phyloP scores from a whole-genome alignment of 257 asterid species.

The Solanum bulbocastanum region DNA sequence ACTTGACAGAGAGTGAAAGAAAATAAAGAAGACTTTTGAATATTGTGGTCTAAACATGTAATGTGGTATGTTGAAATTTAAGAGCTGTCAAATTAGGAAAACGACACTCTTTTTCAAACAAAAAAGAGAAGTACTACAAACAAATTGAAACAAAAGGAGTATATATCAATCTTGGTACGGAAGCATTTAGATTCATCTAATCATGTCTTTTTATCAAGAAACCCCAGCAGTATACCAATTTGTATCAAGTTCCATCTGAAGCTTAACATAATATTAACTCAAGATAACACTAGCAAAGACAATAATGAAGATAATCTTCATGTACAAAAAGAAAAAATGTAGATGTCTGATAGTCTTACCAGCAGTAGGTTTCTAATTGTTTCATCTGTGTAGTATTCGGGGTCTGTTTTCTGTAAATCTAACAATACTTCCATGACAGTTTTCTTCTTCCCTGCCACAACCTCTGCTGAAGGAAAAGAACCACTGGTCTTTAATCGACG shows the following conservation, averaged over 20 bases:
- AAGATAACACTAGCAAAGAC: neutral
- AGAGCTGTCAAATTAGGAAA: neutral
- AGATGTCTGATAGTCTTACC: constrained; percentile 6
- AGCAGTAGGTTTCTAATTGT: constrained; percentile 22
- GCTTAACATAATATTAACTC: neutral
- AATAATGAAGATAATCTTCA: neutral
- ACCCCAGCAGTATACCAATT: neutral
- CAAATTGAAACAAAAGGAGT: neutral
- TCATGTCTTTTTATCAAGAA: neutral
- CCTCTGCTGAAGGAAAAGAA: neutral
- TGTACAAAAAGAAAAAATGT: neutral
- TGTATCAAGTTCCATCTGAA: neutral
- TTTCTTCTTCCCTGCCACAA: neutral
- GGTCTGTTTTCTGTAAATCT: constrained; percentile 33
- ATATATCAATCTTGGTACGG: neutral
- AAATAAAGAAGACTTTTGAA: neutral
- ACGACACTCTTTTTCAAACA: neutral
- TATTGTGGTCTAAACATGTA: neutral
- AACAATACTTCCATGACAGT: constrained; percentile 42
- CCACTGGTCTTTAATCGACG: neutral
- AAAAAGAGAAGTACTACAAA: neutral
- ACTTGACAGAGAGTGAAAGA: neutral
- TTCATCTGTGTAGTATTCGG: constrained; percentile 36
- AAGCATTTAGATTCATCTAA: neutral
- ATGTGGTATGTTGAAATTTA: neutral